phyloP scores from a whole-genome alignment of 768 basidiomycete species.

The Vishniacozyma victoriae region DNA sequence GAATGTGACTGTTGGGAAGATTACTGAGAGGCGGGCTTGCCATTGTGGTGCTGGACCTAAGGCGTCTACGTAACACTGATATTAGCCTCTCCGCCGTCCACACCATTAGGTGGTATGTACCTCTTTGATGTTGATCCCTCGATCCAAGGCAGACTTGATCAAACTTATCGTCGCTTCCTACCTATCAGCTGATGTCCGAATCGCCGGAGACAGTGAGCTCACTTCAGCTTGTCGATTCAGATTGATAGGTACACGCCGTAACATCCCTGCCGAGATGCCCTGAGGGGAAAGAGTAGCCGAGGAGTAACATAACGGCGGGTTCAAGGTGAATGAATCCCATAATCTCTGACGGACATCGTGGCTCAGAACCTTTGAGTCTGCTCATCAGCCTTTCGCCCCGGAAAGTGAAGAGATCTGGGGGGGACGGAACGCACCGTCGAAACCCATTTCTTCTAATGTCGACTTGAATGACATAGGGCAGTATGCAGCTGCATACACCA shows the following conservation, averaged over 20 bases:
- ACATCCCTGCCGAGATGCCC: slow-evolving; percentile 86
- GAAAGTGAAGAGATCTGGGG: neutral
- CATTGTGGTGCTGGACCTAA: slow-evolving; percentile 81
- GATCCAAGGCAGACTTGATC: slow-evolving; percentile 75
- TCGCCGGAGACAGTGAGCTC: slow-evolving; percentile 3
- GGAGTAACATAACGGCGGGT: slow-evolving; percentile 42
- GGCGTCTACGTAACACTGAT: slow-evolving; percentile 66
- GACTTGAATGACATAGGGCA: slow-evolving; percentile 75
- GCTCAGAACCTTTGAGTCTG: slow-evolving; percentile 89
- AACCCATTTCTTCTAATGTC: slow-evolving; percentile 70
- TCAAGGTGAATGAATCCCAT: slow-evolving; percentile 29
- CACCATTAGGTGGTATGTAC: too few species aligned
- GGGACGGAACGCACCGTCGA: slow-evolving; percentile 62
- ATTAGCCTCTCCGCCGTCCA: slow-evolving; percentile 11
- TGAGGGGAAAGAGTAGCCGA: slow-evolving; percentile 62
- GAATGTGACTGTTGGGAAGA: slow-evolving; percentile 79
- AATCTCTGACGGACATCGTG: slow-evolving; percentile 57
- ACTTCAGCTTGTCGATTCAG: slow-evolving; percentile 51
- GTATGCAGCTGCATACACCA: slow-evolving; percentile 93
- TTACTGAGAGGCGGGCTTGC: slow-evolving; percentile 68
- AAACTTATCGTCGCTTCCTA: slow-evolving; percentile 84
- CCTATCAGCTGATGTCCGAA: slow-evolving; percentile 53
- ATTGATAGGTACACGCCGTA: slow-evolving; percentile 72
- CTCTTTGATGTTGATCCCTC: slow-evolving; percentile 72
- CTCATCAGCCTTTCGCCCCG: neutral